These are phyloP conservation scores for Trametes cinnabarina DNA, from an alignment of 768 basidiomycete species.

Conservation along the genomic window DNA sequence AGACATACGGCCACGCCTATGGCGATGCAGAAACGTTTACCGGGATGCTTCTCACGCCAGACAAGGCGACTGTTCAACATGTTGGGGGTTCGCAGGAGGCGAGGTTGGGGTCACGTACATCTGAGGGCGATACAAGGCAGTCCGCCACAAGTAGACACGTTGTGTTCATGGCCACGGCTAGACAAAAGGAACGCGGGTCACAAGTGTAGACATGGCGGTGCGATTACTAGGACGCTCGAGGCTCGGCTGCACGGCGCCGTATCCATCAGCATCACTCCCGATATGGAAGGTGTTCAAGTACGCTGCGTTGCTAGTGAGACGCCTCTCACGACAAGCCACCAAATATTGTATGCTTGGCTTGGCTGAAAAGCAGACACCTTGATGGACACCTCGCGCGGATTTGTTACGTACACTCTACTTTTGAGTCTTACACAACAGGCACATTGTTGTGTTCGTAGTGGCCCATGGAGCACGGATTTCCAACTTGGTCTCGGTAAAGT, in stretches of 20 bases:
- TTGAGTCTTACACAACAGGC: too few relatives aligned
- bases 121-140: not conserved
- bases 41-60: not conserved
- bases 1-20: not conserved
- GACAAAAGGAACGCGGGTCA: not conserved
- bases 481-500: too few relatives aligned
- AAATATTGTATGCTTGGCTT: too few relatives aligned
- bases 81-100: not conserved
- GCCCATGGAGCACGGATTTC: too few relatives aligned
- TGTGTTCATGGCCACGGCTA: not conserved
- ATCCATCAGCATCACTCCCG: not conserved
- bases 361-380: too few relatives aligned
- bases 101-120: not conserved
- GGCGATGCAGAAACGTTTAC: not conserved
- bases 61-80: not conserved
- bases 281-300: not conserved
- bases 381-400: too few relatives aligned
- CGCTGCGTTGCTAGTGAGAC: not conserved
- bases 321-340: too few relatives aligned
- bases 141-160: not conserved
- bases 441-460: too few relatives aligned
- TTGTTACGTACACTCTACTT: too few relatives aligned
- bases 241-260: not conserved
- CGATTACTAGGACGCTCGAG: not conserved
- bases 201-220: not conserved